Evolutionary conservation across 1,139 yeast species (phyloP).

Genomic region (Komagataea norvegica): DNA sequence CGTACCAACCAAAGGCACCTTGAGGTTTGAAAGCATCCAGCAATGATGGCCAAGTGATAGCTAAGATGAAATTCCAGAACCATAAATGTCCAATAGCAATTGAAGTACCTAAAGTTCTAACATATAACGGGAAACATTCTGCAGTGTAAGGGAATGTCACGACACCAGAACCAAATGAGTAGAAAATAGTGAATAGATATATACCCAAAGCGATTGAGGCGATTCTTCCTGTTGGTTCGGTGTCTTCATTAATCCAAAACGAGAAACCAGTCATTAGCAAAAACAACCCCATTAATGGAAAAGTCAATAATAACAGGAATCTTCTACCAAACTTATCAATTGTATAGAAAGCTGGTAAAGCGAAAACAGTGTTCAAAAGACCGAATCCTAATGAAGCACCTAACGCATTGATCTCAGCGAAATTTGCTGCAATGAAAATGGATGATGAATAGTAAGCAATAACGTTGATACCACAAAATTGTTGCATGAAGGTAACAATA

Average conservation of each 20-base stretch:
- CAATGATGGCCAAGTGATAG: slow-evolving; percentile 80
- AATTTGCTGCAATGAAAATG: slow-evolving; percentile 66
- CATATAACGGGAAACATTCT: slow-evolving; percentile 79
- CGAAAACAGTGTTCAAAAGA: slow-evolving; percentile 73
- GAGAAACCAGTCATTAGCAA: slow-evolving; percentile 72
- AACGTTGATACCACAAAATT: slow-evolving; percentile 87
- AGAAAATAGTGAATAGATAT: slow-evolving; percentile 66
- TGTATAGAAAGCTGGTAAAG: slow-evolving; percentile 78
- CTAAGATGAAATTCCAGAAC: slow-evolving; percentile 78
- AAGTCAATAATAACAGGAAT: slow-evolving; percentile 60
- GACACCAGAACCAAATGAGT: slow-evolving; percentile 86
- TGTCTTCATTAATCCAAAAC: slow-evolving; percentile 56
- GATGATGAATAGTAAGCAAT: slow-evolving; percentile 79
- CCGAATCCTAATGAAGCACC: slow-evolving; percentile 88
- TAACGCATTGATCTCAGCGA: slow-evolving; percentile 55
- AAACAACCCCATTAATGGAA: slow-evolving; percentile 70
- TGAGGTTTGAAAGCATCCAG: slow-evolving; percentile 61
- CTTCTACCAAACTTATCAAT: slow-evolving; percentile 81
- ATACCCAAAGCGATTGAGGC: slow-evolving; percentile 69
- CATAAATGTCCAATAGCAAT: slow-evolving; percentile 81
- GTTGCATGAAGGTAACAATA: slow-evolving; percentile 87
- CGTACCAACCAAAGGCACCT: slow-evolving; percentile 88
- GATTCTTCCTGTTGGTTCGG: slow-evolving; percentile 45
- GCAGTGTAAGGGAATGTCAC: slow-evolving; percentile 90
- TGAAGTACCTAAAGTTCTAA: slow-evolving; percentile 84